phyloP scores from a whole-genome alignment of 768 basidiomycete species.

The Mycena olivaceomarginata region DNA sequence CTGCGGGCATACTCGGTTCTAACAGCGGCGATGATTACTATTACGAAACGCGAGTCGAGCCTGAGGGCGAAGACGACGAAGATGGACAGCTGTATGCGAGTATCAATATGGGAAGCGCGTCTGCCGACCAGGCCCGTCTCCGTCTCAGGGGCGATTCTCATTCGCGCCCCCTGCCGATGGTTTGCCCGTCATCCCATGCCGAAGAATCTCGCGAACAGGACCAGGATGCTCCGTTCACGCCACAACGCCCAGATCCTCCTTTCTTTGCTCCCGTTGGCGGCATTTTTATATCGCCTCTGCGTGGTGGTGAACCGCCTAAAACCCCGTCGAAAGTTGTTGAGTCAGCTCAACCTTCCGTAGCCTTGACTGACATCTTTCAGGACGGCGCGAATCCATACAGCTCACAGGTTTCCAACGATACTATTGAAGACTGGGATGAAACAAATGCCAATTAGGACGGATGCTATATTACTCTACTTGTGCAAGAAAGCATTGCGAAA shows the following conservation, averaged over 20 bases:
- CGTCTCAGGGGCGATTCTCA: slow-evolving; percentile 53
- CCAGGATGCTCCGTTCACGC: slow-evolving; percentile 18
- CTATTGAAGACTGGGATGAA: slow-evolving; percentile 62
- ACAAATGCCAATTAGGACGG: slow-evolving; percentile 19
- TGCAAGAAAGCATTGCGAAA: slow-evolving; percentile 39
- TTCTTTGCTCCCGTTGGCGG: slow-evolving; percentile 61
- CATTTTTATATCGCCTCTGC: slow-evolving; percentile 60
- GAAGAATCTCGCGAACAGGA: background rate
- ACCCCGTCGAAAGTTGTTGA: slow-evolving; percentile 10
- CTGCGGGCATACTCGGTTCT: background rate
- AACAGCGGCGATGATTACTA: slow-evolving; percentile 37
- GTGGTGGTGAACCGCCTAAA: slow-evolving; percentile 25
- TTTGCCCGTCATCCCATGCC: background rate
- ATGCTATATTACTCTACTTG: slow-evolving; percentile 32
- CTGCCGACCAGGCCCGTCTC: slow-evolving; percentile 42
- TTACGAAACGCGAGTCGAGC: slow-evolving; percentile 36
- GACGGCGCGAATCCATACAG: background rate
- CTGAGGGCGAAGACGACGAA: slow-evolving; percentile 40
- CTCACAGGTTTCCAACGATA: slow-evolving; percentile 57
- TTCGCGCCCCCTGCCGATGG: slow-evolving; percentile 49
- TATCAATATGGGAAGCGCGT: slow-evolving; percentile 24
- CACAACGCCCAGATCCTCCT: slow-evolving; percentile 37
- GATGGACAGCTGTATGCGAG: slow-evolving; percentile 33
- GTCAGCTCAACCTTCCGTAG: background rate
- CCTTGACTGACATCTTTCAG: background rate